These are phyloP conservation scores for Karstenula rhodostoma DNA, from an alignment of 2,329 filamentous ascomycete species.

Conservation along the genomic window DNA sequence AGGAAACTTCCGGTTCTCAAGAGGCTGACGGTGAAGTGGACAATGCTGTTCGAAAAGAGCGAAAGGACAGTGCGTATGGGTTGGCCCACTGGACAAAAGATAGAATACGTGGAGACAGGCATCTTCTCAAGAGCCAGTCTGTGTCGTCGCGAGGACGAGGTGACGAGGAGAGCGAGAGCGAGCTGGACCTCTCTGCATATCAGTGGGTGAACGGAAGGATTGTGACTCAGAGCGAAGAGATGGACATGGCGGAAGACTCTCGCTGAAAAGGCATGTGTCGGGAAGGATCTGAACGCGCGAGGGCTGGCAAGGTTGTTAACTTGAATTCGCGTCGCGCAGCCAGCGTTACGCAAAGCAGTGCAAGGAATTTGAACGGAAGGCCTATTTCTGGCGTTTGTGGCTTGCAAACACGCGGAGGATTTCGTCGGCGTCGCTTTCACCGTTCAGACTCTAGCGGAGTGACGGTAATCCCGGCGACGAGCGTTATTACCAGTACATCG, in stretches of 20 bases:
- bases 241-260: neutral
- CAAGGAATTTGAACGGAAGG: no score
- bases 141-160: neutral
- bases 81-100: constrained; percentile 3
- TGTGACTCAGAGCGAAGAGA: neutral
- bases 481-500: no score
- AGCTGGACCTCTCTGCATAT: neutral
- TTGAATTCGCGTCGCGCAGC: no score
- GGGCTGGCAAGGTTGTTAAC: no score
- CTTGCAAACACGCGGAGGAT: no score
- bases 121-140: constrained; percentile 1
- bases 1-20: neutral
- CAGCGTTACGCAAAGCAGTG: no score
- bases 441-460: no score
- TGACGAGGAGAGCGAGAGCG: neutral
- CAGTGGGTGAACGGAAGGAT: neutral
- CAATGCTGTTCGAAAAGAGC: neutral
- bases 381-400: no score
- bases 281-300: neutral
- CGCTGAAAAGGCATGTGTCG: neutral
- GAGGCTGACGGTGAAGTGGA: neutral
- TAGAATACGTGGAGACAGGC: constrained; percentile 5
- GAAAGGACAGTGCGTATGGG: neutral
- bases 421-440: no score
- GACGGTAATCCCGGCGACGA: no score